Base-by-base conservation (phyloP, 352 stramenopile species). In the Blastocystis sp. region DNA sequence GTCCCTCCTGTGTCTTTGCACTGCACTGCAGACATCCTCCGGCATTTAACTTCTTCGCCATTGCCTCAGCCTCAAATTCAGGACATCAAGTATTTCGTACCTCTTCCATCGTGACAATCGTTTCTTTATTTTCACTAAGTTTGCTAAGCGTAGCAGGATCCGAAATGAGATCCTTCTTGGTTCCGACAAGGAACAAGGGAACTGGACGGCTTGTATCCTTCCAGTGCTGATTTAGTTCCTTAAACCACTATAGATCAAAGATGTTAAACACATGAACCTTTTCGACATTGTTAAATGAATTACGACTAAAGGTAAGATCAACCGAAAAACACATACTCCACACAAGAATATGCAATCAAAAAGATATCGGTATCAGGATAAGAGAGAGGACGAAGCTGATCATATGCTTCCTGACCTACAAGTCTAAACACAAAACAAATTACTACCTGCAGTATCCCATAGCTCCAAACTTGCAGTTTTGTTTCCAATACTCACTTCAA, bases 361-460 rank as follows among this genome's bases (percentile, higher is more conserved):
- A 98, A 98, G 16, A 97, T 94, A 80, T 98, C 94, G 29, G 95
- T 98, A 89, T 97, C 93, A 11, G 94, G 94, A 90, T 98, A 98
- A 75, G 92, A 96, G 56, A 98, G 90, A 66, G 94, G 94, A 29
- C 95, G 92, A 69, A 98, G 89, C 24, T 94, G 92, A 88, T 98
- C 95, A 90, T 98, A 98, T 89, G 97, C 95, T 88, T 98, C 95
- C 89, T 98, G 94, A 54, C 95, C 89, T 56, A 87, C 12, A 39
- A 14, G 16, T 2, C 4, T 14, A 16, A 24, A 19, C 35, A 11
- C 24, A 51, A n/a, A 12, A 43, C 16, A 39, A n/a, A 24, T 16
- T 43, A 24, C 27, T 39, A 51, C 88, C 95, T 19, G 95, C 95
- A 1, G 95, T 98, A 92, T 98, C 95, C 95, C 95, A 98, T 11